Percentiles rank a stretch among this genome's conserved stretches.
These are phyloP conservation scores for Aspergillus amoenus DNA, from an alignment of 2,329 filamentous ascomycete genomes.

Conservation along the genomic window DNA sequence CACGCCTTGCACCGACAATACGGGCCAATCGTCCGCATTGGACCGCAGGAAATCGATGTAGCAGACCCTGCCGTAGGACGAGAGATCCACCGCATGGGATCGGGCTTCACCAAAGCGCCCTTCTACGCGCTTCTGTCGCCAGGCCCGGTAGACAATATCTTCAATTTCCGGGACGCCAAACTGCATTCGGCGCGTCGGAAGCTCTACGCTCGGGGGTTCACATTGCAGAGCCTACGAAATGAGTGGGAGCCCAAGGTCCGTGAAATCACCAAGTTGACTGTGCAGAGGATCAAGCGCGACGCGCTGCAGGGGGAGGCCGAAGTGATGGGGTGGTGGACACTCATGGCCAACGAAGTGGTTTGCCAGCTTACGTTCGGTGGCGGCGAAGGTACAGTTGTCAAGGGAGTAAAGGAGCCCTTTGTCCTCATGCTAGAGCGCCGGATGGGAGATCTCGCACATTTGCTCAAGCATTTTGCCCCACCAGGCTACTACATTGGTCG, in stretches of 20 bases:
- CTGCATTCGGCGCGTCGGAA: constrained; percentile 1
- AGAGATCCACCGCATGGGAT: constrained; percentile 4
- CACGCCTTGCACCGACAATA: constrained; percentile 24
- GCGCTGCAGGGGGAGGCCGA: not conserved
- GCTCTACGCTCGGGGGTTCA: constrained; percentile 1
- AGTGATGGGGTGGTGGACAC: constrained; percentile 3
- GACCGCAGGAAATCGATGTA: constrained; percentile 21
- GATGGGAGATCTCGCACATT: constrained; percentile 2
- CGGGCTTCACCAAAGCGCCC: not conserved
- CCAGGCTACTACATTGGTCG: constrained; percentile 1
- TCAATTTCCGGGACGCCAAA: constrained; percentile 1
- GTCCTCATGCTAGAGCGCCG: constrained; percentile 4
- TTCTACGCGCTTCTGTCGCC: not conserved
- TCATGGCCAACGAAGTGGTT: constrained; percentile 2
- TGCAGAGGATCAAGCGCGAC: not conserved
- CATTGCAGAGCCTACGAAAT: not conserved
- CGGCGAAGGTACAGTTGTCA: not conserved
- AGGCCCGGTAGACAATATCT: not conserved
- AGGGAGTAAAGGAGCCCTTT: constrained; percentile 1
- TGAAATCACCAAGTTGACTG: not conserved
- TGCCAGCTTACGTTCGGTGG: constrained; percentile 2
- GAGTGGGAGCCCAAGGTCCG: not conserved
- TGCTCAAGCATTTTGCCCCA: constrained; percentile 2
- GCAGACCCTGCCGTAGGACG: not conserved
- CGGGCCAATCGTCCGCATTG: constrained; percentile 26